Evolutionary conservation across 306 rosid species (phyloP).

Genomic region (Benincasa hispida): DNA sequence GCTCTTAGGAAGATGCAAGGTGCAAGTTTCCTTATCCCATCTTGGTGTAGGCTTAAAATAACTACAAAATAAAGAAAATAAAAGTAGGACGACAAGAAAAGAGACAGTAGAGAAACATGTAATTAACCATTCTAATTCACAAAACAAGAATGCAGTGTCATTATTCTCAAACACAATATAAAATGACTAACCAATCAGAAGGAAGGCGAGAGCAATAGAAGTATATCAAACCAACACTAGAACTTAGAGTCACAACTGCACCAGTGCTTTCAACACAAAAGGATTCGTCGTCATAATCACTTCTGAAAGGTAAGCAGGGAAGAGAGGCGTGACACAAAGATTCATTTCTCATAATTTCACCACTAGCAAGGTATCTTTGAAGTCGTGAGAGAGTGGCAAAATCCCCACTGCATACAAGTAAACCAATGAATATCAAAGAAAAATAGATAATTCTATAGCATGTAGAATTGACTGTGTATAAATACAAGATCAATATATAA

Average conservation of each 20-base stretch:
- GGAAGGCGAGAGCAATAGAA: constrained; percentile 88
- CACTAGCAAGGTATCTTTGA: constrained; percentile 46
- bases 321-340: constrained; percentile 42
- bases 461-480: not conserved
- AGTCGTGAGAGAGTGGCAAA: constrained; percentile 36
- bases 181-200: constrained; percentile 54
- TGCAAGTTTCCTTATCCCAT: constrained; percentile 49
- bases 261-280: constrained; percentile 64
- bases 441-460: not conserved
- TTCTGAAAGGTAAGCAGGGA: constrained; percentile 37
- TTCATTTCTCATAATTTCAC: constrained; percentile 60
- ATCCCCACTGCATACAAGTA: constrained; percentile 48
- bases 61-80: constrained; percentile 21
- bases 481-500: not conserved
- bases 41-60: constrained; percentile 75
- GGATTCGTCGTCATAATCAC: constrained; percentile 26
- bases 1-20: constrained; percentile 62
- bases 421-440: not conserved
- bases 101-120: not conserved
- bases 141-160: not conserved
- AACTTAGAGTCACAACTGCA: constrained; percentile 51
- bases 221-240: constrained; percentile 49
- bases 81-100: not conserved
- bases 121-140: not conserved
- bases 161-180: not conserved